These are phyloP conservation scores for Vairimorpha apis DNA, from an alignment of 371 early-diverging fungal genomes.

Conservation along the genomic window DNA sequence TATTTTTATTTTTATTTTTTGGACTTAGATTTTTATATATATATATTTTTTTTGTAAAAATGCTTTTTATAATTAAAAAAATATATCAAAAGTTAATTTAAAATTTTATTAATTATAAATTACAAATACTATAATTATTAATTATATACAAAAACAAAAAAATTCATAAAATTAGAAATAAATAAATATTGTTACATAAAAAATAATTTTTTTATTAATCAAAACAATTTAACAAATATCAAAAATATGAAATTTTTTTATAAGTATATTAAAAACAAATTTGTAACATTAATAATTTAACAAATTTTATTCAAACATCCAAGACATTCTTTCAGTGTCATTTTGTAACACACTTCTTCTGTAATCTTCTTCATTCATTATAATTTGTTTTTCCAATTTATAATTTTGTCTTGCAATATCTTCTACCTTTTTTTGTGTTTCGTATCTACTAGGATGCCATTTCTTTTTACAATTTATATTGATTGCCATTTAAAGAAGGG, in stretches of 20 bases:
- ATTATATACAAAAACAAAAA: too few relatives aligned
- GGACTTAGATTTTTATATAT: too few relatives aligned
- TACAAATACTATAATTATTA: too few relatives aligned
- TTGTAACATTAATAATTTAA: background rate
- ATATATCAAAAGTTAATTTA: too few relatives aligned
- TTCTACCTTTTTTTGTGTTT: constrained; percentile 32
- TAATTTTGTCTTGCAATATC: constrained; percentile 12
- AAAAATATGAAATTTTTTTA: background rate
- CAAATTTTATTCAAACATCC: constrained; percentile 18
- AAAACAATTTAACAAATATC: background rate
- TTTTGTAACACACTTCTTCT: constrained; percentile 11
- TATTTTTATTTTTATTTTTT: too few relatives aligned
- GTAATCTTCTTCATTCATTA: constrained; percentile 2
- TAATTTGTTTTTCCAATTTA: background rate
- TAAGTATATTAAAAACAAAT: background rate
- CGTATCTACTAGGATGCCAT: constrained; percentile 53
- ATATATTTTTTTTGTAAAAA: too few relatives aligned
- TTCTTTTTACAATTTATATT: constrained; percentile 54
- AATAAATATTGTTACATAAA: background rate
- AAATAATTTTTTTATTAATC: background rate
- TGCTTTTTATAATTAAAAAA: too few relatives aligned
- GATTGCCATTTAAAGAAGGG: constrained; percentile 22
- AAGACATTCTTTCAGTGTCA: constrained; percentile 21
- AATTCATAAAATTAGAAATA: too few relatives aligned
- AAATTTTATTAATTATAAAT: too few relatives aligned